Percentiles rank a stretch among this genome's conserved stretches.
phyloP scores from a whole-genome alignment of 225 moss, liverwort and hornwort genomes.

The Pseudisothecium myosuroides region DNA sequence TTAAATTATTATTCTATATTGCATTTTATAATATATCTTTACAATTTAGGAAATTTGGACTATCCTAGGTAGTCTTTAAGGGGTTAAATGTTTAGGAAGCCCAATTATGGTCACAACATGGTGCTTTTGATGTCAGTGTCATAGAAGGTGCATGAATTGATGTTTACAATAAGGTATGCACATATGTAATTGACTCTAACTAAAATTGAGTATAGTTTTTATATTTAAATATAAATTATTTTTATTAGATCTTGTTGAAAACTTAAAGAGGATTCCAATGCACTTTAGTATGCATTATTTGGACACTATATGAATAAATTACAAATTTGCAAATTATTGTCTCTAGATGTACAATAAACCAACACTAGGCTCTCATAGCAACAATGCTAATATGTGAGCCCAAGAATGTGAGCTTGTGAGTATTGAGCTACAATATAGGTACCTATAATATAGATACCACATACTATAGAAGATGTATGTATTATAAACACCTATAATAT shows the following conservation, averaged over 20 bases:
- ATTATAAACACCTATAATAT: too few species aligned
- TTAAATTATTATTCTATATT: background rate
- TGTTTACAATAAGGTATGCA: rapidly evolving
- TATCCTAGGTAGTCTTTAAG: background rate
- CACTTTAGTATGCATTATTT: background rate
- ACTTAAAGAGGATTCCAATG: background rate
- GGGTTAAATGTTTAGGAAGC: rapidly evolving
- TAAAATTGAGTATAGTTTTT: background rate
- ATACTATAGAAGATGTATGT: too few species aligned
- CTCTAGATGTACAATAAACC: rapidly evolving
- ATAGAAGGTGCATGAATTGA: background rate
- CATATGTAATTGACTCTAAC: background rate
- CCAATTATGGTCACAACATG: background rate
- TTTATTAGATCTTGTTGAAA: background rate
- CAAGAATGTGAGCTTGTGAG: too few species aligned
- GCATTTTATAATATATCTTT: background rate
- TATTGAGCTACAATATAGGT: too few species aligned
- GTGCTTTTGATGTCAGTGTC: background rate
- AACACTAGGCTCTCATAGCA: too few species aligned
- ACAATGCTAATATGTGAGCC: too few species aligned
- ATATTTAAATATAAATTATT: background rate
- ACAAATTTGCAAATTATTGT: background rate
- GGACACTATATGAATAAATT: background rate
- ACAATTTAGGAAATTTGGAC: background rate
- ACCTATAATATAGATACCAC: too few species aligned